Evolutionary conservation across 306 rosid genomes (phyloP), one percentile per base, ranked within the genome.

Genomic region (Senna siamea): DNA sequence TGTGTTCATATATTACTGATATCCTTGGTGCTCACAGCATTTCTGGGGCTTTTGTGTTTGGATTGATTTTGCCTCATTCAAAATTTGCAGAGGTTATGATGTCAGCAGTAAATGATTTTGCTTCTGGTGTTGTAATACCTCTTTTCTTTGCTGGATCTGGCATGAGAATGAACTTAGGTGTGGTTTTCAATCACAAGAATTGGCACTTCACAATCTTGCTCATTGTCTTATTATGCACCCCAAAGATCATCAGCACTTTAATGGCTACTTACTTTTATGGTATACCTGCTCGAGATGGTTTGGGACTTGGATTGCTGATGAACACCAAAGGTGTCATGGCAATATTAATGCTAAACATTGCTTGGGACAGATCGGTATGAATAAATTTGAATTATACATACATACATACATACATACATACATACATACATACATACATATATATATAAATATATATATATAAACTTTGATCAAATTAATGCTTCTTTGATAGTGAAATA

Each of bases 21-120:
- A 5, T 64, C 37, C 78, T 86, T 20, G 89, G 89, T 0, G 46
- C 81, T 4, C 86, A 79, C 53, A 20, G 43, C 26, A 72, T 77
- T 38, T 78, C 80, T 22, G 85, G 89, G 37, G 89, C 89, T 26
- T 86, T 83, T 72, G 70, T 86, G 40, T 83, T 23, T 10, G 87
- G 87, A 5, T 62, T 86, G n/a, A 83, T 83, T 62, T 62, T 86
- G 6, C 89, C 89, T 34, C 82, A 80, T 22, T 81, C 78, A 0
- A 76, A 3, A 41, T 80, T 85, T 34, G 78, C 79, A 0, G 86
- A 69, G 26, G 9, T 22, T 28, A 12, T 79, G 5, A 48, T 41
- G 12, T 76, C 83, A 1, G 8, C 59, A 30, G 28, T 67, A 3
- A 76, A 85, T 53, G 82, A 79, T 57, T 82, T 85, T 65, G 78